phyloP scores from a whole-genome alignment of 352 stramenopile species.

The Pythium coloratum region DNA sequence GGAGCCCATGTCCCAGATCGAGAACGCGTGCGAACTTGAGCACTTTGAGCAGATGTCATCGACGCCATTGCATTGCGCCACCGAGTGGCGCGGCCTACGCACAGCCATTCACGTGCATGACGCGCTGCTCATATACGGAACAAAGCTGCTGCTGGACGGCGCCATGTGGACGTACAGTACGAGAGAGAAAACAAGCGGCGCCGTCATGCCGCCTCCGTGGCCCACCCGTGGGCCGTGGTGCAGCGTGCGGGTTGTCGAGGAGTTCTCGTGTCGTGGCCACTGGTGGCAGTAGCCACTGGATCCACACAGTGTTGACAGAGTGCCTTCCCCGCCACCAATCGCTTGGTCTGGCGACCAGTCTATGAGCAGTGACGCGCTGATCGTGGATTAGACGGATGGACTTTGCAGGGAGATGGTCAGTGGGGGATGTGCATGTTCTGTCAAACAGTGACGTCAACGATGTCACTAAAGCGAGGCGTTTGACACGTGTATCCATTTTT shows the following conservation, averaged over 20 bases:
- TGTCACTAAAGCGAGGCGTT: constrained; percentile 15
- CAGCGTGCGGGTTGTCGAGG: neutral
- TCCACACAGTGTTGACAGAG: neutral
- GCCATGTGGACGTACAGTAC: neutral
- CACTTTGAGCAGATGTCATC: neutral
- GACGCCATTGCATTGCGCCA: neutral
- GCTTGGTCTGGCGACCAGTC: constrained; percentile 4
- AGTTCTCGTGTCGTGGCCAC: neutral
- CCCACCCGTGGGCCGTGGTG: neutral
- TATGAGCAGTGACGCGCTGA: constrained; percentile 10
- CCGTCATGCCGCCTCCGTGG: too few relatives aligned
- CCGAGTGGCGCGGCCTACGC: neutral
- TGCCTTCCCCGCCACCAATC: constrained; percentile 16
- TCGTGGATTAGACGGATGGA: constrained; percentile 11
- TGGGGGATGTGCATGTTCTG: neutral
- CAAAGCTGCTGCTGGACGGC: neutral
- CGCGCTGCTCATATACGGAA: neutral
- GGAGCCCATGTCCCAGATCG: constrained; percentile 1
- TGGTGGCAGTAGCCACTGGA: constrained; percentile 16
- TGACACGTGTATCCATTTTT: constrained; percentile 27
- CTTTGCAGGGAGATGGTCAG: neutral
- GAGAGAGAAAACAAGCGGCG: neutral
- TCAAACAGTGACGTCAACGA: neutral
- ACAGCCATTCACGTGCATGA: neutral
- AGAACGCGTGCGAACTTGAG: neutral